Conservation (phyloP, 2,329 filamentous ascomycete genomes). For the Dactylella cylindrospora region DNA sequence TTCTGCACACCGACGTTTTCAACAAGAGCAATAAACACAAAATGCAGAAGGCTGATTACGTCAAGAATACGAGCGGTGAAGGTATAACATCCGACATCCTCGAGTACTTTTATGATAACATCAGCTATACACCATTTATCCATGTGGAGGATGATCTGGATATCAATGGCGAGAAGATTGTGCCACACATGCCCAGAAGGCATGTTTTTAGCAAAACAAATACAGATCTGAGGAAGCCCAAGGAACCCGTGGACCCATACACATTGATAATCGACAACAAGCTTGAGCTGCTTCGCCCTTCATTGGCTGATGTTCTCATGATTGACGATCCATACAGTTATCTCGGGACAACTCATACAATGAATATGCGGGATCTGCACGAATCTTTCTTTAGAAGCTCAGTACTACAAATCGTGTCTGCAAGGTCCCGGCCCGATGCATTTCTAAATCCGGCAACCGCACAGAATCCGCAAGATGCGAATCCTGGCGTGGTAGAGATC, state of each 20-base stretch:
- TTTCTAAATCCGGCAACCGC: conserved; percentile 88
- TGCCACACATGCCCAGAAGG: conserved; percentile 69
- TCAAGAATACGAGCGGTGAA: conserved; percentile 90
- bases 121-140: conserved; percentile 96
- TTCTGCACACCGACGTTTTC: conserved; percentile 97
- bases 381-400: conserved; percentile 89
- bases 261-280: conserved; percentile 89
- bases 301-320: conserved; percentile 86
- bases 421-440: conserved; percentile 86
- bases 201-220: conserved; percentile 47
- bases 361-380: conserved; percentile 80
- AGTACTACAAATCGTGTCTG: conserved; percentile 90
- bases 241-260: conserved; percentile 92
- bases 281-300: conserved; percentile 77
- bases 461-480: conserved; percentile 79
- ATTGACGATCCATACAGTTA: conserved; percentile 91
- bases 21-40: conserved; percentile 99
- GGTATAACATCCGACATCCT: conserved; percentile 91
- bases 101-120: conserved; percentile 97
- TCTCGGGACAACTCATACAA: conserved; percentile 69
- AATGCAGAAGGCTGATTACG: conserved; percentile 93
- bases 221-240: conserved; percentile 53
- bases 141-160: conserved; percentile 92
- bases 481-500: conserved; percentile 92
- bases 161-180: conserved; percentile 71